Percentiles rank a stretch among this genome's conserved stretches.
Conservation (phyloP, 2,329 filamentous ascomycete species). For the Parafenestella ontariensis region DNA sequence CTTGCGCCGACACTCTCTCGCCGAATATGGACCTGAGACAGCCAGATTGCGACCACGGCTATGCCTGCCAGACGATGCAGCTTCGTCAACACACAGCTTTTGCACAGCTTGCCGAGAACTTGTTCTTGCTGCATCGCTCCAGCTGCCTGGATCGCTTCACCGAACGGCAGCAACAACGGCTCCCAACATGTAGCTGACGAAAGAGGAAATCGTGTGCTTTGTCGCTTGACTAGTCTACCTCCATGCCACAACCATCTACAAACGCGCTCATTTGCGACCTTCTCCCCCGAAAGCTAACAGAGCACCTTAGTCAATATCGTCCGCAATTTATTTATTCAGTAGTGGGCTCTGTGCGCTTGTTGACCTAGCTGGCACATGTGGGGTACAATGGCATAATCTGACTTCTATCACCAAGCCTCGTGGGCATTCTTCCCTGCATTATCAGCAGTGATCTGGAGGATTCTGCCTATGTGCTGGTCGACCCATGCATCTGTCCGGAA, state of each 20-base stretch:
- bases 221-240: background rate
- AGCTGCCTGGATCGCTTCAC: conserved; percentile 3
- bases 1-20: conserved; percentile 11
- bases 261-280: conserved; percentile 1
- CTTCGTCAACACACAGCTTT: background rate
- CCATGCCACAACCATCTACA: conserved; percentile 3
- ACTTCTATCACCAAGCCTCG: conserved; percentile 5
- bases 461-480: background rate
- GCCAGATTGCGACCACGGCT: conserved; percentile 25
- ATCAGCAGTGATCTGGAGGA: conserved; percentile 5
- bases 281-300: conserved; percentile 4
- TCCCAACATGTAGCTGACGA: background rate
- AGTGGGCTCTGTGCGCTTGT: conserved; percentile 2
- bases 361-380: conserved; percentile 7
- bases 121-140: conserved; percentile 5
- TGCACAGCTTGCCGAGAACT: conserved; percentile 3
- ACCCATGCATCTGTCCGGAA: background rate
- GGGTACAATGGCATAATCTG: conserved; percentile 8
- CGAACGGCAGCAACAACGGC: background rate
- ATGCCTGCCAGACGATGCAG: conserved; percentile 7
- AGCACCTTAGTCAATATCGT: conserved; percentile 9
- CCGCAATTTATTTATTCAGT: conserved; percentile 1
- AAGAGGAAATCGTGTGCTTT: background rate
- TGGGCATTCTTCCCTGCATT: conserved; percentile 9
- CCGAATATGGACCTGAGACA: conserved; percentile 22